These are phyloP conservation scores for Phaffia tasmanica DNA, from an alignment of 768 basidiomycete genomes.

Conservation along the genomic window DNA sequence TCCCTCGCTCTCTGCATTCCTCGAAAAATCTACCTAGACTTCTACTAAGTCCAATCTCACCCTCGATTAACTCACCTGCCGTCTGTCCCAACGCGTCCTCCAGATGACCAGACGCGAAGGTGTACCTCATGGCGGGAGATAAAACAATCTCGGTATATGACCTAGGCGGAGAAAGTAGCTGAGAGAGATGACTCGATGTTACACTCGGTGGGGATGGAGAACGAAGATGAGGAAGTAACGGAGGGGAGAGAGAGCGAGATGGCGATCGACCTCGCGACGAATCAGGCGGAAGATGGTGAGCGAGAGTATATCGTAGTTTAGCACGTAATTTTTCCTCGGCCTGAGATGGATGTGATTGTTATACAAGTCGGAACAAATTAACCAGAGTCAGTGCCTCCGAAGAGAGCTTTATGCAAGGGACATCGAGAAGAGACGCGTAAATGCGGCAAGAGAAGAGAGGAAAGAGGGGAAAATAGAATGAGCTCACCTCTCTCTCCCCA, in stretches of 20 bases:
- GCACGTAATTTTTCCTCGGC: constrained; percentile 22
- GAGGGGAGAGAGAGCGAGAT: constrained; percentile 20
- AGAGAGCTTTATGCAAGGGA: neutral
- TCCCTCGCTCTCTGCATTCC: constrained; percentile 18
- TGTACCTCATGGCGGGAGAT: constrained; percentile 71
- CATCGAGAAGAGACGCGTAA: too few relatives aligned
- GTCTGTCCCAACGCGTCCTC: constrained; percentile 65
- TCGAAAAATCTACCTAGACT: constrained; percentile 51
- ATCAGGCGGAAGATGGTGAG: constrained; percentile 20
- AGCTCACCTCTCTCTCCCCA: constrained; percentile 75
- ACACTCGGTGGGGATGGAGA: constrained; percentile 68
- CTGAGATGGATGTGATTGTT: neutral
- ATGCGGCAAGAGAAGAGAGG: neutral
- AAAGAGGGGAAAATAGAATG: constrained; percentile 3
- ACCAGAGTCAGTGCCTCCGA: neutral
- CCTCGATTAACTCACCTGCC: constrained; percentile 73
- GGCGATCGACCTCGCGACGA: neutral
- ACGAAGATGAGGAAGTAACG: constrained; percentile 47
- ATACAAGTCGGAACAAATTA: neutral
- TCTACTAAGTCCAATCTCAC: constrained; percentile 58
- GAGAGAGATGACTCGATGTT: constrained; percentile 45
- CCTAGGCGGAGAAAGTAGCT: constrained; percentile 46
- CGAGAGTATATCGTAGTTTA: constrained; percentile 21
- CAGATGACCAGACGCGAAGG: constrained; percentile 65
- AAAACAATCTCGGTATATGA: constrained; percentile 74